phyloP scores from a whole-genome alignment of 2,329 filamentous ascomycete genomes.

The Venturia effusa region DNA sequence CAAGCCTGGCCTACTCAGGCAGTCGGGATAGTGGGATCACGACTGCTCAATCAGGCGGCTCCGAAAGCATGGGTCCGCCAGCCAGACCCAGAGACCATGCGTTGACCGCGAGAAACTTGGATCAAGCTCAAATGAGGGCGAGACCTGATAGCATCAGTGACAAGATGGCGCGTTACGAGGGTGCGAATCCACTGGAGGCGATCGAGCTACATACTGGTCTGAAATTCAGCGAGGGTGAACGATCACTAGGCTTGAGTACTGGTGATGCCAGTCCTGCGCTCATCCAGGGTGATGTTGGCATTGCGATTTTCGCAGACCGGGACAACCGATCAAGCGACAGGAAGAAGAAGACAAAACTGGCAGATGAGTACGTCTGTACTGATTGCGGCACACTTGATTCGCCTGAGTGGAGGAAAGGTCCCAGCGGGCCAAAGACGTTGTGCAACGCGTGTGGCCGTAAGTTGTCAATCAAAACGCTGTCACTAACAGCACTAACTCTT shows the following conservation, averaged over 20 bases:
- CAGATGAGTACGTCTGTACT: conserved; percentile 85
- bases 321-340: conserved; percentile 62
- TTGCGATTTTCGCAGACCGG: conserved; percentile 71
- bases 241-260: conserved; percentile 78
- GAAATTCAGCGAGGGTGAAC: conserved; percentile 77
- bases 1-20: conserved; percentile 37
- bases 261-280: conserved; percentile 71
- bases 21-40: conserved; percentile 26
- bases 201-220: conserved; percentile 91
- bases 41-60: conserved; percentile 23
- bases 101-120: conserved; percentile 69
- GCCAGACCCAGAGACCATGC: conserved; percentile 44
- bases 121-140: conserved; percentile 55
- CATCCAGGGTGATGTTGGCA: conserved; percentile 76
- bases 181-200: conserved; percentile 61
- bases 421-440: conserved; percentile 82
- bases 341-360: conserved; percentile 72
- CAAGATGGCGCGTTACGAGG: conserved; percentile 76
- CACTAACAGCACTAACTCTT: background rate
- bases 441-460: conserved; percentile 89
- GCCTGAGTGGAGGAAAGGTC: conserved; percentile 92
- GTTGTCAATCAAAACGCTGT: conserved; percentile 19
- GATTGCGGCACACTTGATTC: conserved; percentile 92
- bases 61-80: conserved; percentile 53
- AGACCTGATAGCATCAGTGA: conserved; percentile 68